A percentile compares a stretch with the other conserved stretches of the same genome.
Evolutionary conservation across 163 green algal genomes (phyloP).

Genomic region (Volvox carteri): DNA sequence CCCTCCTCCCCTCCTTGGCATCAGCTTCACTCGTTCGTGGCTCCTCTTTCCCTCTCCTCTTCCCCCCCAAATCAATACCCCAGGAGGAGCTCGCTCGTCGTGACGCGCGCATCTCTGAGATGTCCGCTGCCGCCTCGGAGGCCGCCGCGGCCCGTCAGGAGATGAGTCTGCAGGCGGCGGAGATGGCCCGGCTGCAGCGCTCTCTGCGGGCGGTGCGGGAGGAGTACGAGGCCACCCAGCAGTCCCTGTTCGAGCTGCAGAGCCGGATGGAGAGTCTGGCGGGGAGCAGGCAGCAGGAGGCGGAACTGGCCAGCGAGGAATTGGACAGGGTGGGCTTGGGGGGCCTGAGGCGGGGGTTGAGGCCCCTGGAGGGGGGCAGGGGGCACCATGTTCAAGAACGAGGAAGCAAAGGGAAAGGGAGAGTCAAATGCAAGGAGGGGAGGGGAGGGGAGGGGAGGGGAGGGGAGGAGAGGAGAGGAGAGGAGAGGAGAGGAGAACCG

Average conservation of each 20-base stretch:
- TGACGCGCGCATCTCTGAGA: conserved; percentile 38
- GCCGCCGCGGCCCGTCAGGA: conserved; percentile 15
- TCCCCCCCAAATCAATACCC: too few relatives aligned
- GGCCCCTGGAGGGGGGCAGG: not conserved
- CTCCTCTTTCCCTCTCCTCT: too few relatives aligned
- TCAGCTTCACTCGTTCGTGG: too few relatives aligned
- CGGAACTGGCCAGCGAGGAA: conserved; percentile 43
- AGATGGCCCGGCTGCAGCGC: conserved; percentile 56
- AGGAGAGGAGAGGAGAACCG: not conserved
- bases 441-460: not conserved
- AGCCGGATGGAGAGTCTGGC: conserved; percentile 41
- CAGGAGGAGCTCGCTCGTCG: conserved; percentile 37
- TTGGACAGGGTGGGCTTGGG: conserved; percentile 29
- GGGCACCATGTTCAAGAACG: too few relatives aligned
- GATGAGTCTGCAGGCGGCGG: conserved; percentile 37
- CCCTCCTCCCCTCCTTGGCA: too few relatives aligned
- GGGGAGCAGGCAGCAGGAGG: conserved; percentile 51
- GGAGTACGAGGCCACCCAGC: conserved; percentile 48
- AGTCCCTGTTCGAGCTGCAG: conserved; percentile 55
- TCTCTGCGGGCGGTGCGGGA: conserved; percentile 15
- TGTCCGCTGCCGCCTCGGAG: conserved; percentile 42
- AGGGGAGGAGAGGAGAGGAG: not conserved
- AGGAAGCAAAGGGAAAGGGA: not conserved
- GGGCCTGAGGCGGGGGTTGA: not conserved
- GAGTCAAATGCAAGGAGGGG: not conserved